Conservation (phyloP, 208 protist genomes). For the Crithidia mellificae region DNA sequence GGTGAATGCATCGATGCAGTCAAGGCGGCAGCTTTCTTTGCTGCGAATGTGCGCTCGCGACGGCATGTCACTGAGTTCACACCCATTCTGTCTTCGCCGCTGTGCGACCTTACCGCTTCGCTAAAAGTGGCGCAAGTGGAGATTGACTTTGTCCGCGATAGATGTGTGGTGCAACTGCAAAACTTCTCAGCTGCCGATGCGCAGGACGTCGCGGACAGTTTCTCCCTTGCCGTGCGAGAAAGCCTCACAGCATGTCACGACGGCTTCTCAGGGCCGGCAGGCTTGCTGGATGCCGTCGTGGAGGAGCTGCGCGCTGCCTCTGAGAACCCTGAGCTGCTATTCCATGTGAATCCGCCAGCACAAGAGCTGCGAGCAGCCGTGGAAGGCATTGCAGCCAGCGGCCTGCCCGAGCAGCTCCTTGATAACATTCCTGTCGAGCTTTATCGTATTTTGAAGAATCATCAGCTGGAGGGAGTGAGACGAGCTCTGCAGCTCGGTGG, state of each 20-base stretch:
- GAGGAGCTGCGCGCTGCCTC: slow-evolving; percentile 35
- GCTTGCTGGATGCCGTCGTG: slow-evolving; percentile 27
- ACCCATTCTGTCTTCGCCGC: slow-evolving; percentile 43
- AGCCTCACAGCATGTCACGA: background rate
- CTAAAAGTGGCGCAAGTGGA: slow-evolving; percentile 52
- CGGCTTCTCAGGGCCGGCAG: slow-evolving; percentile 18
- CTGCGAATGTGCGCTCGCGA: slow-evolving; percentile 21
- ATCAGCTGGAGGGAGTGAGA: slow-evolving; percentile 70
- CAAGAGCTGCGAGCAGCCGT: slow-evolving; percentile 8
- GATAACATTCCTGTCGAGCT: slow-evolving; percentile 32
- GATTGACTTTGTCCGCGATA: slow-evolving; percentile 35
- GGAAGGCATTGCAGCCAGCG: background rate
- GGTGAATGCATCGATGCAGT: slow-evolving; percentile 45
- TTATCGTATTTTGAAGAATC: slow-evolving; percentile 34
- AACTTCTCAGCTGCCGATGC: slow-evolving; percentile 27
- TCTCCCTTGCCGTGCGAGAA: slow-evolving; percentile 36
- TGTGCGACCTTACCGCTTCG: slow-evolving; percentile 31
- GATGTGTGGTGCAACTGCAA: slow-evolving; percentile 25
- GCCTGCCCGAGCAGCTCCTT: background rate
- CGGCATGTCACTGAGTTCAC: slow-evolving; percentile 28
- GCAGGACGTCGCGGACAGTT: background rate
- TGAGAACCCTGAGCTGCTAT: slow-evolving; percentile 17
- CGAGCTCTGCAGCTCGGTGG: slow-evolving; percentile 52
- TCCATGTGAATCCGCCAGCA: slow-evolving; percentile 30
- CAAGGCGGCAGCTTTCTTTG: slow-evolving; percentile 43